Evolutionary conservation across 2,329 filamentous ascomycete species (phyloP).

Genomic region (Leptographium flavum): DNA sequence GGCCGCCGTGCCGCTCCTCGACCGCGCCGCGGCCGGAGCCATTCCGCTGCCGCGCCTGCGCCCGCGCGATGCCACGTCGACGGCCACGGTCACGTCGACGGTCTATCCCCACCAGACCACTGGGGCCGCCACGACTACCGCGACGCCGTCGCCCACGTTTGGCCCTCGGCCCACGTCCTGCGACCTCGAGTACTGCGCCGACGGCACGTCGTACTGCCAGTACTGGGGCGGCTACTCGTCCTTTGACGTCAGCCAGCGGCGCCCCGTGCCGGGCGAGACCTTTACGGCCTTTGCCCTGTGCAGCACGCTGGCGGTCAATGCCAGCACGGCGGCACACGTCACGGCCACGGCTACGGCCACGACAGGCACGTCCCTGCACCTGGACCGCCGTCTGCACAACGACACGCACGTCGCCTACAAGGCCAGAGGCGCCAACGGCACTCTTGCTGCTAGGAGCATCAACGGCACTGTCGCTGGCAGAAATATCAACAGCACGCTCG

Average conservation of each 20-base stretch:
- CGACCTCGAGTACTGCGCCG: constrained; percentile 9
- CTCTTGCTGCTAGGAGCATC: too few relatives aligned
- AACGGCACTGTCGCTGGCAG: too few relatives aligned
- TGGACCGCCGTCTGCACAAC: too few relatives aligned
- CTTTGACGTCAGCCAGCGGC: constrained; percentile 6
- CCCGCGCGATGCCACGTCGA: background rate
- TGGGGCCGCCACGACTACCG: background rate
- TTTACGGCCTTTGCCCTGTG: constrained; percentile 7
- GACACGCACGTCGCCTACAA: too few relatives aligned
- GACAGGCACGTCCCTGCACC: too few relatives aligned
- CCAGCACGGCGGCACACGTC: too few relatives aligned
- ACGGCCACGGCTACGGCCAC: background rate
- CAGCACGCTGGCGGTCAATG: too few relatives aligned
- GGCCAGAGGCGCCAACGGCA: too few relatives aligned
- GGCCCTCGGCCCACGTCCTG: constrained; percentile 2
- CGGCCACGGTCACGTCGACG: background rate
- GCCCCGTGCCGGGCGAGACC: constrained; percentile 11
- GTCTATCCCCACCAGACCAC: background rate
- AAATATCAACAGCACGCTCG: too few relatives aligned
- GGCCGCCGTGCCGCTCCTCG: background rate
- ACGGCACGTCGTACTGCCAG: constrained; percentile 10
- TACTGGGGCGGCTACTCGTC: constrained; percentile 13
- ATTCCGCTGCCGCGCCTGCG: too few relatives aligned
- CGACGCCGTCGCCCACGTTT: background rate
- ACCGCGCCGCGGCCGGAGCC: background rate